A percentile compares a stretch with the other conserved stretches of the same genome.
Evolutionary conservation across 306 rosid genomes (phyloP).

Genomic region (Cucumis hystrix): DNA sequence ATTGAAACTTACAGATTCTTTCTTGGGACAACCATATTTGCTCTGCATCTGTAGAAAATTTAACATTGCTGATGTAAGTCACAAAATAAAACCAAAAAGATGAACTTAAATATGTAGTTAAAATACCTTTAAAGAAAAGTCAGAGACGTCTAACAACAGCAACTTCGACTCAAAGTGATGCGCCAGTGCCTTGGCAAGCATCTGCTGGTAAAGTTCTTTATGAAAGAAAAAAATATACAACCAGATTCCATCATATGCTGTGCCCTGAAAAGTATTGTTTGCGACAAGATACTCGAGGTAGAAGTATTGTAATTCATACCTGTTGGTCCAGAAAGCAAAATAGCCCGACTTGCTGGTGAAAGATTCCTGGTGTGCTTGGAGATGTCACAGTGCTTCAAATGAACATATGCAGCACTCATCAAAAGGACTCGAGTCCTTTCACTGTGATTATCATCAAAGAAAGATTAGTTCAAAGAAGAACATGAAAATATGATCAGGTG

Average conservation of each 20-base stretch:
- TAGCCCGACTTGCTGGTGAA: conserved; percentile 75
- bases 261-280: not conserved
- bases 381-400: conserved; percentile 47
- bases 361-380: conserved; percentile 84
- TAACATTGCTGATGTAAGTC: conserved; percentile 14
- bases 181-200: conserved; percentile 87
- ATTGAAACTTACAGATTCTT: conserved; percentile 38
- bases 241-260: not conserved
- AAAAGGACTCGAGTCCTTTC: conserved; percentile 50
- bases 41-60: conserved; percentile 56
- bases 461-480: not conserved
- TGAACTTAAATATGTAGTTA: not conserved
- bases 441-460: conserved; percentile 25
- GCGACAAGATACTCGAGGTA: not conserved
- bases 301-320: conserved; percentile 27
- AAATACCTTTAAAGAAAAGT: conserved; percentile 68
- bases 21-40: conserved; percentile 63
- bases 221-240: not conserved
- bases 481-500: not conserved
- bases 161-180: conserved; percentile 58
- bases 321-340: conserved; percentile 81
- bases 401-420: conserved; percentile 70
- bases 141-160: conserved; percentile 57
- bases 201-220: conserved; percentile 73
- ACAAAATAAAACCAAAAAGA: conserved; percentile 7